Evolutionary conservation across 768 basidiomycete genomes (phyloP).

Genomic region (Boletus bicolor): DNA sequence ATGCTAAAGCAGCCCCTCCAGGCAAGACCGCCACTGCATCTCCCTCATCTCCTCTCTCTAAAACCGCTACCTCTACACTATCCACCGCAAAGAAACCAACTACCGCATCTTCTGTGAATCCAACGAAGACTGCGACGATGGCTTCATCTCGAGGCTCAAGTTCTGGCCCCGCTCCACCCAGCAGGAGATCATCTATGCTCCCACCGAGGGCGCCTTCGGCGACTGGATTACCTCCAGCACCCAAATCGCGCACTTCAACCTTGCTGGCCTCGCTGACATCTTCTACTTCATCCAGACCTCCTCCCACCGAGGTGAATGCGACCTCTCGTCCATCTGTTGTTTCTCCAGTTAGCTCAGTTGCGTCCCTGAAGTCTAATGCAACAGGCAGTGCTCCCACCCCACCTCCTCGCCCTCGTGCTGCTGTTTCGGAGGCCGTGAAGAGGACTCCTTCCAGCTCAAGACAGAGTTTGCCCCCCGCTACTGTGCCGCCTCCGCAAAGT

Average conservation of each 20-base stretch:
- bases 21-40: conserved; percentile 40
- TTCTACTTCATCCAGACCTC: conserved; percentile 19
- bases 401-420: conserved; percentile 55
- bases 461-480: conserved; percentile 35
- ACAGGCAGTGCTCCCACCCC: conserved; percentile 28
- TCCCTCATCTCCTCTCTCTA: conserved; percentile 32
- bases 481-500: conserved; percentile 29
- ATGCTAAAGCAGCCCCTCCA: conserved; percentile 42
- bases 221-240: conserved; percentile 33
- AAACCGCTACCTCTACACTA: conserved; percentile 28
- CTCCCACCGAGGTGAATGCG: conserved; percentile 21
- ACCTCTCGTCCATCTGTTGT: conserved; percentile 48
- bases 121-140: conserved; percentile 34
- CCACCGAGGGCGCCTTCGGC: conserved; percentile 39
- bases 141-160: conserved; percentile 29
- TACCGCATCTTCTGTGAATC: conserved; percentile 28
- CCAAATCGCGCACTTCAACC: conserved; percentile 38
- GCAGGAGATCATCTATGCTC: conserved; percentile 31
- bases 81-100: conserved; percentile 30
- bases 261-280: conserved; percentile 27
- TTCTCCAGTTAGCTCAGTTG: conserved; percentile 53
- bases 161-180: conserved; percentile 32
- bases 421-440: conserved; percentile 63
- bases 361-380: conserved; percentile 44
- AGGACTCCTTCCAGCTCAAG: conserved; percentile 44